A percentile compares a stretch with the other conserved stretches of the same genome.
Evolutionary conservation across 108 stramenopile genomes (phyloP).

Genomic region (Cyclotella choctawhatcheeana): DNA sequence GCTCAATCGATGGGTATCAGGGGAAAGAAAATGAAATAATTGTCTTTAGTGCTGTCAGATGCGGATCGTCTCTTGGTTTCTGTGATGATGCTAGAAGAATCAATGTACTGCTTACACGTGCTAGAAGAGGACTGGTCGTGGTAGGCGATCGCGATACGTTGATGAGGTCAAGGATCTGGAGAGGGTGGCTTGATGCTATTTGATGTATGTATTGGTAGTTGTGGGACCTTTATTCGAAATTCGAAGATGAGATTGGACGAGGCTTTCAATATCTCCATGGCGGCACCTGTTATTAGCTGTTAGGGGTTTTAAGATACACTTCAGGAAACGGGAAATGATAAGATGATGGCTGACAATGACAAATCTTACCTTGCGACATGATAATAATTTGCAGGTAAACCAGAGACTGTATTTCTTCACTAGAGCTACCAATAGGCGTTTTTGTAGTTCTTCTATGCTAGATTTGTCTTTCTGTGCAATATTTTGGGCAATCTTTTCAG

Average conservation of each 20-base stretch:
- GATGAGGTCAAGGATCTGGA: constrained; percentile 6
- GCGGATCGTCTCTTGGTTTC: constrained; percentile 6
- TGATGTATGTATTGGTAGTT: not conserved
- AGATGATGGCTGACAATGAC: too few relatives aligned
- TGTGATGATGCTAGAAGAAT: constrained; percentile 8
- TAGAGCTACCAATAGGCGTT: constrained; percentile 3
- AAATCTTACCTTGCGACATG: too few relatives aligned
- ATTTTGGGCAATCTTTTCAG: constrained; percentile 37
- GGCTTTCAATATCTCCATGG: too few relatives aligned
- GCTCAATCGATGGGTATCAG: constrained; percentile 10
- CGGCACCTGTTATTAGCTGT: too few relatives aligned
- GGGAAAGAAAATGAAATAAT: constrained; percentile 10
- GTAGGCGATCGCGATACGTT: not conserved
- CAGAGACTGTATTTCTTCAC: constrained; percentile 14
- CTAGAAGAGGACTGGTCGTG: constrained; percentile 2
- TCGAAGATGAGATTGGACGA: too few relatives aligned
- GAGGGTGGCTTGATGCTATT: not conserved
- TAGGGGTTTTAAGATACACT: too few relatives aligned
- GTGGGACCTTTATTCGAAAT: not conserved
- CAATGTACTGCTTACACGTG: constrained; percentile 11
- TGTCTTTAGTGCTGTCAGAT: constrained; percentile 6
- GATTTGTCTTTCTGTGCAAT: constrained; percentile 45
- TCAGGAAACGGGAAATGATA: too few relatives aligned
- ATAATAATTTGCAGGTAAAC: too few relatives aligned
- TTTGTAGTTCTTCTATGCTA: constrained; percentile 23